Conservation (phyloP, 2,329 filamentous ascomycete species). For the Neonectria sp. region DNA sequence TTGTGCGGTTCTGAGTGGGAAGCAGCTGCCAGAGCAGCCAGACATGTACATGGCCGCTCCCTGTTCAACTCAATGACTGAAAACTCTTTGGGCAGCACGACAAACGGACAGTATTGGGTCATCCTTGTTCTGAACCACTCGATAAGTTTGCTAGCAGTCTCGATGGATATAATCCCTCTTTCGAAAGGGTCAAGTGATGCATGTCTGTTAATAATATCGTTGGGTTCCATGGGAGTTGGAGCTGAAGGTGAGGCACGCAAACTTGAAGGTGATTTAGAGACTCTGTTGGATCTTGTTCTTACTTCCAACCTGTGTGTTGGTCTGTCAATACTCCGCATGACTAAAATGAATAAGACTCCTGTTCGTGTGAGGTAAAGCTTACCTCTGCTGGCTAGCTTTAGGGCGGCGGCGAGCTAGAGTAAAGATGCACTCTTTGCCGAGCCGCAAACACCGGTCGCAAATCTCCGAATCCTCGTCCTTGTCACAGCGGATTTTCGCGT, state of each 20-base stretch:
- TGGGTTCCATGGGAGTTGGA: not conserved
- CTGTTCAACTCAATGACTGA: constrained; percentile 36
- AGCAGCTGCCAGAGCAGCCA: constrained; percentile 47
- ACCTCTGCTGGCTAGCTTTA: constrained; percentile 33
- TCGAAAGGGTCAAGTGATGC: constrained; percentile 43
- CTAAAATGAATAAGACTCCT: fast-evolving
- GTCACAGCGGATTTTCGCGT: constrained; percentile 51
- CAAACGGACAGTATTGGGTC: constrained; percentile 48
- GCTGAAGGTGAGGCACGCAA: not conserved
- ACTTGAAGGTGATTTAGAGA: constrained; percentile 32
- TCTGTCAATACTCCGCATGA: fast-evolving
- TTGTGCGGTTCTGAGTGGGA: constrained; percentile 30
- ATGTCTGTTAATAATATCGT: constrained; percentile 16
- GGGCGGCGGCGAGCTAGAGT: constrained; percentile 46
- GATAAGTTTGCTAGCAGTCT: constrained; percentile 35
- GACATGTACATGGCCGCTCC: constrained; percentile 42
- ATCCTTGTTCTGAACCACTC: constrained; percentile 41
- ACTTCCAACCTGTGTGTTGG: not conserved
- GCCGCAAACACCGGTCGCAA: constrained; percentile 52
- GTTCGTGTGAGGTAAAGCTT: not conserved
- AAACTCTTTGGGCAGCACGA: constrained; percentile 38
- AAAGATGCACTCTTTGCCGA: constrained; percentile 52
- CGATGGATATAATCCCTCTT: constrained; percentile 30
- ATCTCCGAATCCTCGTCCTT: constrained; percentile 49
- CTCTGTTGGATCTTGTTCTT: not conserved